Base-by-base conservation (phyloP, 208 protist genomes). In the Wallacemonas rigidus region DNA sequence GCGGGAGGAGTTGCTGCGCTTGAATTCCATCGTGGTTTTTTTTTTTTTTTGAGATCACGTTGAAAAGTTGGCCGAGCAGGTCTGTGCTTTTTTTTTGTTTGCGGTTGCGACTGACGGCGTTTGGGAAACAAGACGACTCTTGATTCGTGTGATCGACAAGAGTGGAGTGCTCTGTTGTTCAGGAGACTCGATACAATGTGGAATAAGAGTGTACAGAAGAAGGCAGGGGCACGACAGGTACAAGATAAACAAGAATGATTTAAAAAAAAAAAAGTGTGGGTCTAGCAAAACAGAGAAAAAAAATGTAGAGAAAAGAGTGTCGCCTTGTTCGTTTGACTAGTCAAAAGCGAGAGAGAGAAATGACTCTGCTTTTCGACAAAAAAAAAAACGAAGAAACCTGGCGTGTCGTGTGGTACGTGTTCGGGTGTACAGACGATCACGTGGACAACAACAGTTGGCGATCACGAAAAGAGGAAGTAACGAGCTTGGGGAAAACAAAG, bases 1-100 rank as follows among this genome's bases (percentile, higher is more conserved):
- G 43, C 83, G 79, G 1, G 87, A 91, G 2, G 89, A 94, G 74
- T 91, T 88, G 7, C 58, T 82, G 11, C 89, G 89, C 48, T 86
- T 87, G 69, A 92, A 94, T 50, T 92, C 82, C 86, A 94, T 93
- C 48, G 14, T 12, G 54, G 0, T 50, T 41, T 5, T 3, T 65
- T 15, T 15, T 53, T 8, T 5, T 58, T 15, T 58, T n/a, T 15
- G 9, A n/a, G 48, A n/a, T 53, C 11, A 53, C 11, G 9, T 53
- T 53, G 11, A n/a, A 53, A 53, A 15, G 15, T n/a, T 0, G 15
- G 48, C 48, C 11, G 9, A 15, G 9, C 48, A 53, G 15, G 54
- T 38, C 6, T 38, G 15, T 8, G 54, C 0, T 53, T 0, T 53
- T 9, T 53, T 9, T 53, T 9, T 60, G 55, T 60, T 26, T 26